A percentile compares a stretch with the other conserved stretches of the same genome.
Conservation (phyloP, 495 filamentous ascomycete genomes). For the Annulohypoxylon nitens region DNA sequence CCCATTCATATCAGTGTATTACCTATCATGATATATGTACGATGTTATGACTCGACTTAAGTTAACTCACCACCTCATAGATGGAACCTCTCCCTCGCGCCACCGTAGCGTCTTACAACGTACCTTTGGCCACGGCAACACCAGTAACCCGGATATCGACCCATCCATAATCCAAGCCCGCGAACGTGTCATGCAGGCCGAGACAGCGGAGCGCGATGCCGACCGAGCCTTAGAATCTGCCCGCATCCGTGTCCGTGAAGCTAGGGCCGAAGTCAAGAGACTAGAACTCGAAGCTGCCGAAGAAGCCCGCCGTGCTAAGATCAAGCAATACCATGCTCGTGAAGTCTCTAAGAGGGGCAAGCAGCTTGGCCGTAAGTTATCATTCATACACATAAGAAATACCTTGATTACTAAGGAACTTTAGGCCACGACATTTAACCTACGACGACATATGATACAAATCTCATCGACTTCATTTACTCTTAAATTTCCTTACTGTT, state of each 20-base stretch:
- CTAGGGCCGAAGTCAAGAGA: constrained; percentile 71
- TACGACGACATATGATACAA: not conserved
- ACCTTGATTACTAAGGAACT: constrained; percentile 4
- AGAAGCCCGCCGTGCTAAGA: constrained; percentile 69
- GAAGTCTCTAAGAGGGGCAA: constrained; percentile 74
- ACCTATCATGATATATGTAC: not conserved
- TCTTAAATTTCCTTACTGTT: not conserved
- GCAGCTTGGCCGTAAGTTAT: constrained; percentile 71
- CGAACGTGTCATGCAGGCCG: constrained; percentile 69
- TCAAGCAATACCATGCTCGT: constrained; percentile 74
- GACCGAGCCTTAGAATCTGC: constrained; percentile 70
- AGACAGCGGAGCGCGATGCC: constrained; percentile 71
- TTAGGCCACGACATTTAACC: constrained; percentile 35
- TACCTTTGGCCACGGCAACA: constrained; percentile 60
- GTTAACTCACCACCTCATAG: constrained; percentile 13
- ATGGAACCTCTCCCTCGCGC: constrained; percentile 44
- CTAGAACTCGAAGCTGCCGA: constrained; percentile 74
- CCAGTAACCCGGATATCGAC: constrained; percentile 61
- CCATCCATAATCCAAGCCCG: constrained; percentile 69
- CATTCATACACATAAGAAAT: not conserved
- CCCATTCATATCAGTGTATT: constrained; percentile 11
- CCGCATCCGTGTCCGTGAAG: constrained; percentile 68
- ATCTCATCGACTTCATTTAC: not conserved
- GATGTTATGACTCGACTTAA: not conserved
- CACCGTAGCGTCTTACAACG: constrained; percentile 56